Evolutionary conservation across 2,329 filamentous ascomycete genomes (phyloP), one percentile per base, ranked within the genome.

Genomic region (Talaromyces sp.): DNA sequence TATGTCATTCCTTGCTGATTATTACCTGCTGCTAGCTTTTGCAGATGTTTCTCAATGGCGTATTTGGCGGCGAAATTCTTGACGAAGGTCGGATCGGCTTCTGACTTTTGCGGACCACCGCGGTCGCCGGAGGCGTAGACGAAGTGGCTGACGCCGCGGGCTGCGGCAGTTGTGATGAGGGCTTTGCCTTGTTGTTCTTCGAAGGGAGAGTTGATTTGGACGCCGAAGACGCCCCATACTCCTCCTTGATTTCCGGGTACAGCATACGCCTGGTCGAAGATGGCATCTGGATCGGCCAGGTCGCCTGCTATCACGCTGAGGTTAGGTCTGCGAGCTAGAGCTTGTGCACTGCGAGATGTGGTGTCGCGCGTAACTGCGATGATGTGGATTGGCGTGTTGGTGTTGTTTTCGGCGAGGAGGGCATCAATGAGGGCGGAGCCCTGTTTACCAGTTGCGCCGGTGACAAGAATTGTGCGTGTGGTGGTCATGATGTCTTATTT

Each of bases 71-170:
- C 59, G 10, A 61, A 61, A 19, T 61, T 61, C 3, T 61, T 61
- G 45, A 61, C 59, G 27, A 61, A 61, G 22, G 59, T 61, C 27
- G 59, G 31, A 52, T 61, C 59, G 10, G 27, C 11, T 39, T 61
- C 59, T 52, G 59, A 61, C 24, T 39, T 61, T 33, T 61, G 6
- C 3, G 59, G 5, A 13, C 59, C 59, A 10, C 59, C 59, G 9
- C 59, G 59, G 33, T 61, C 59, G 14, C 59, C 59, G 10, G 59
- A 61, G 41, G 59, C 59, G 59, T 61, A 61, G 59, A 61, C 31
- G 33, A 61, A 61, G 19, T 61, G 59, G 27, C 39, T 14, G 33
- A 61, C 59, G n/a, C 59, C 59, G 11, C 59, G 59, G 59, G 59
- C 59, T 10, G 50, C 59, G 33, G 59, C 33, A 19, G 59, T 27